Evolutionary conservation across 371 early-diverging fungal species (phyloP).

Genomic region (Racocetra persica): DNA sequence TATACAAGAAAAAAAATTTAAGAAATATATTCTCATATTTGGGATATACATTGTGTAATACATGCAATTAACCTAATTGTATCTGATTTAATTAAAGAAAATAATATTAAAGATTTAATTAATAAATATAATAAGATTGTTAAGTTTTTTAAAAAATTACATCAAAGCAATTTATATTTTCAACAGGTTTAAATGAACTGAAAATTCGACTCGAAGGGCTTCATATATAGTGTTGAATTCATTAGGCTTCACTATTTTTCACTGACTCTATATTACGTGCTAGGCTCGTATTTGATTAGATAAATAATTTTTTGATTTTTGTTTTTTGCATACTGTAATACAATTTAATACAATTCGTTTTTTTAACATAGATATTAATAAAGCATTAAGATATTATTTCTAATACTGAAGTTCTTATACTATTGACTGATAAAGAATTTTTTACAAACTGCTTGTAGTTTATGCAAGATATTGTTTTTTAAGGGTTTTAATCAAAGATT

Average conservation of each 20-base stretch:
- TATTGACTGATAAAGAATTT: neutral
- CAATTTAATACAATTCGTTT: neutral
- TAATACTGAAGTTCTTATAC: neutral
- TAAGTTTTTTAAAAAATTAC: neutral
- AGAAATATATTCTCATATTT: constrained; percentile 1
- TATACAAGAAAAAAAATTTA: neutral
- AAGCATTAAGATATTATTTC: neutral
- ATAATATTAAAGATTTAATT: neutral
- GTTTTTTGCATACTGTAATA: neutral
- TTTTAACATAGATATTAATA: neutral
- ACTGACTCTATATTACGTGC: neutral
- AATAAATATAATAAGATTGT: neutral
- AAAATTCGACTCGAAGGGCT: neutral
- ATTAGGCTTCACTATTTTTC: neutral
- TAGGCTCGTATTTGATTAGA: neutral
- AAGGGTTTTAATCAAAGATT: neutral
- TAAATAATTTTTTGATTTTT: neutral
- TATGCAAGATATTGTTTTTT: too few relatives aligned
- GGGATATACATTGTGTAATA: neutral
- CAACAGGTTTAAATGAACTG: neutral
- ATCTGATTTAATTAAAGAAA: neutral
- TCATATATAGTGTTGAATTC: neutral
- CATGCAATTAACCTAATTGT: neutral
- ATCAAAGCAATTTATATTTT: neutral
- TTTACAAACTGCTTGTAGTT: too few relatives aligned